Evolutionary conservation across 2,329 filamentous ascomycete genomes (phyloP), one percentile per base, ranked within the genome.

Genomic region (Xylariaceae sp.): DNA sequence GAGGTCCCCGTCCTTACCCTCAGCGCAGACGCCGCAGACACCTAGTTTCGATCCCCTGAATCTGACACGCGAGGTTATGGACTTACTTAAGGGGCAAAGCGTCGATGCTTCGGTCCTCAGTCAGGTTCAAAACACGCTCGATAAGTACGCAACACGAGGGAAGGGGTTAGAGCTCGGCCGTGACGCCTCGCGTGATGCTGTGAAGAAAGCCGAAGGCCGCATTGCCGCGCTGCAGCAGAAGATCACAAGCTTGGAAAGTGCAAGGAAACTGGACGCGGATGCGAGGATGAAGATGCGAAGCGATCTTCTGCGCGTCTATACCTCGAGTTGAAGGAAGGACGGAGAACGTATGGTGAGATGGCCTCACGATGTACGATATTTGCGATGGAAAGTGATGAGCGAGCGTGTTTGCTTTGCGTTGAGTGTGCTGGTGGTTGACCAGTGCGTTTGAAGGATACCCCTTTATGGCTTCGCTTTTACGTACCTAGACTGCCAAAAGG

Each of bases 121-220:
- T 2, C 61, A 56, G 17, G 59, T 84, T 2, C 59, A 61, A 1
- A 44, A 50, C 18, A 51, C 77, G 7, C 65, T 87, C 24, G 68
- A 72, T 28, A 74, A 65, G 34, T 72, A 86, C 49, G 74, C 78
- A 13, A 63, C 81, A 38, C 73, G 71, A 38, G 71, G 73, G 0
- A 77, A 75, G 52, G 86, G 85, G 0, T 69, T 86, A 16, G 69
- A 71, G 30, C 74, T 74, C 47, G 83, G 84, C 1, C 69, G 85
- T 2, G 85, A 91, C 45, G 75, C 83, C 6, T 73, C 77, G 3
- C 67, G 86, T n/a, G 61, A 76, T 8, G 76, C 74, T 3, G 56
- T 87, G 26, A 81, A 78, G 55, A 70, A 72, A 4, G 82, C 81
- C 49, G 83, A 91, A 22, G 55, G 55, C n/a, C 59, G 55, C 38